These are phyloP conservation scores for Vitis rotundifolia DNA, from an alignment of 164 flowering plant species.

Conservation along the genomic window DNA sequence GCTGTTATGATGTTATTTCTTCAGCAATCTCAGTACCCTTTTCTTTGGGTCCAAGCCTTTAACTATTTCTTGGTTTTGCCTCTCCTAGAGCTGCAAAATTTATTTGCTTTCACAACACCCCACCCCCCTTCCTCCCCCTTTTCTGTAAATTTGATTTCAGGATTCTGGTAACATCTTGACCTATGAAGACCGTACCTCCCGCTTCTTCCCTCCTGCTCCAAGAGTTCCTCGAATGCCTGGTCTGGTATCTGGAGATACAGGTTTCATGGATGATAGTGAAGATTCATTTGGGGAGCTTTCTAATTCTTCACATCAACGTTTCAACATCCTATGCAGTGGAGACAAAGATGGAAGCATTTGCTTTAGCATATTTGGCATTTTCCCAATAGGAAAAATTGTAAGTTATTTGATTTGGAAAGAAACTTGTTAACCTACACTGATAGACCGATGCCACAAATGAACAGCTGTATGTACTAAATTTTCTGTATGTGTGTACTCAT, in stretches of 20 bases:
- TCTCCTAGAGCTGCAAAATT: neutral
- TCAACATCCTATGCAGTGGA: conserved; percentile 86
- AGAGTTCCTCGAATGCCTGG: conserved; percentile 85
- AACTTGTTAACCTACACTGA: neutral
- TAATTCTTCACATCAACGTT: conserved; percentile 70
- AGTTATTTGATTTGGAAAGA: conserved; percentile 29
- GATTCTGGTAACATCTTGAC: conserved; percentile 33
- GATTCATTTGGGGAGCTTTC: conserved; percentile 72
- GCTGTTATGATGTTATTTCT: no score
- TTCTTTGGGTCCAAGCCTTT: no score
- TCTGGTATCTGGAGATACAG: conserved; percentile 71
- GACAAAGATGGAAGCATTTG: conserved; percentile 86
- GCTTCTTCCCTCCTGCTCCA: conserved; percentile 95
- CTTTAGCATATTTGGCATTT: conserved; percentile 93
- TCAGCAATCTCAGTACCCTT: no score
- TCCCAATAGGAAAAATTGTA: conserved; percentile 86
- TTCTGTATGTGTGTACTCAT: neutral
- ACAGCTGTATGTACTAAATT: no score
- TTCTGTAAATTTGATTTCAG: conserved; percentile 35
- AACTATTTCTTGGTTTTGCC: neutral
- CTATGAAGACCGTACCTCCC: conserved; percentile 86
- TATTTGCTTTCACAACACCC: neutral
- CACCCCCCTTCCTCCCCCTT: neutral
- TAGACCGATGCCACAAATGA: neutral
- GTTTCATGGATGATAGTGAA: conserved; percentile 75